Evolutionary conservation across 139 green algal species (phyloP), one percentile per base, ranked within the genome.

Genomic region (Closterium sp.): DNA sequence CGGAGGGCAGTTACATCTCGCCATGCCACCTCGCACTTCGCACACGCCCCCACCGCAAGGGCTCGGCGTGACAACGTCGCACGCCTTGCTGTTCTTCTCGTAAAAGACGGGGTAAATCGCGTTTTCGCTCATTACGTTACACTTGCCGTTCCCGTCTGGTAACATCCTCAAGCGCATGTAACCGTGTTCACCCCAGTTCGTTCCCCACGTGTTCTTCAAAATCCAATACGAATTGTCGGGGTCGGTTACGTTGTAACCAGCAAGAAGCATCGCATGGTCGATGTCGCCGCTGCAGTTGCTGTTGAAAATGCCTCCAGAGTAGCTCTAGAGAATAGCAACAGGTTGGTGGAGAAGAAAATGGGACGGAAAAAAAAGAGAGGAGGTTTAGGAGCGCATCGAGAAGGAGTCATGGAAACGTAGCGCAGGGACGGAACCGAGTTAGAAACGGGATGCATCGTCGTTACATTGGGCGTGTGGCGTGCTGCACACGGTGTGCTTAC

Each of bases 151-250:
- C 38, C 38, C 38, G 38, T 66, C 38, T 66, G 38, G 38, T 66
- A 87, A 99, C 96, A 84, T 97, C 97, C 92, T 93, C 93, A 98
- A 94, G 34, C 95, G 94, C 89, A 99, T 98, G 97, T 97, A 99
- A 36, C 98, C 98, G 1, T 94, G 43, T 89, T 98, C 97, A 76
- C 97, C 97, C 97, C 97, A 99, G 85, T 90, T 81, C 0, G 33
- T 34, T 21, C 97, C 97, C 98, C 98, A 99, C 10, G 93, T 96
- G 95, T 99, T 99, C 95, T 99, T 99, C 2, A 99, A 94, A 23
- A 98, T 96, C 96, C 96, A 99, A 96, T 98, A 99, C 43, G 36
- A 31, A 28, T 33, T 31, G 2, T 95, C 96, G 92, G 96, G 38
- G 38, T 66, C 38, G 1, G 38, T 66, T 66, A 66, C 84, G 84